Base-by-base conservation (phyloP, 2,329 filamentous ascomycete species). In the Epichloe festucae region DNA sequence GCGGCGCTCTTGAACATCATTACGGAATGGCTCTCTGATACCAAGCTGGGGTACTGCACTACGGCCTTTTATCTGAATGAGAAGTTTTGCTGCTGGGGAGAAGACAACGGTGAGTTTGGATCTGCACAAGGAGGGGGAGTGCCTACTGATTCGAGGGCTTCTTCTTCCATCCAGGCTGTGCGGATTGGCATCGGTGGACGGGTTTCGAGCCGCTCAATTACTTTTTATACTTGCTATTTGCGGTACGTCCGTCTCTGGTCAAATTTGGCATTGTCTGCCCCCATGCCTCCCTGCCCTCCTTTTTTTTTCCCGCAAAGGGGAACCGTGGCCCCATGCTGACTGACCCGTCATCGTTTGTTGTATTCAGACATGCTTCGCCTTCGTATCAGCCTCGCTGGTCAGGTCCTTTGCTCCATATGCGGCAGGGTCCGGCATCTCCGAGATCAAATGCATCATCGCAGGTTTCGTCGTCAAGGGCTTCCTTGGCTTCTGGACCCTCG, bases 391-490 rank as follows among this genome's bases (percentile, higher is more conserved):
- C 0, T 82, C 78, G 39, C 75, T 98, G 41, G 93, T 98, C 63
- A 93, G 89, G 65, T 82, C 81, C 1, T 97, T 93, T 67, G 90
- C 93, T 4, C 93, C 93, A 0, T 98, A 98, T 65, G 93, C 93
- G 11, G 93, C 93, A 36, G 93, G 93, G 15, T 95, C 89, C 12
- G 93, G 93, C 41, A 98, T 98, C 53, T 96, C 89, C 12, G 93
- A 98, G 71, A 98, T 98, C 76, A 98, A 98, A 69, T 95, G 89
- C 69, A 97, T 98, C 64, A 95, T 98, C 63, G 93, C 91, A 4
- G 93, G 93, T 3, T 98, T 98, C 65, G 88, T 97, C 48, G 98
- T 98, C 93, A 96, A 97, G 69, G 93, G 90, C 0, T 98, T 98
- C 63, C 76, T 98, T 15, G 89, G 91, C 19, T 84, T 85, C 60